These are phyloP conservation scores for Cladophialophora immunda DNA, from an alignment of 2,329 filamentous ascomycete genomes.

Conservation along the genomic window DNA sequence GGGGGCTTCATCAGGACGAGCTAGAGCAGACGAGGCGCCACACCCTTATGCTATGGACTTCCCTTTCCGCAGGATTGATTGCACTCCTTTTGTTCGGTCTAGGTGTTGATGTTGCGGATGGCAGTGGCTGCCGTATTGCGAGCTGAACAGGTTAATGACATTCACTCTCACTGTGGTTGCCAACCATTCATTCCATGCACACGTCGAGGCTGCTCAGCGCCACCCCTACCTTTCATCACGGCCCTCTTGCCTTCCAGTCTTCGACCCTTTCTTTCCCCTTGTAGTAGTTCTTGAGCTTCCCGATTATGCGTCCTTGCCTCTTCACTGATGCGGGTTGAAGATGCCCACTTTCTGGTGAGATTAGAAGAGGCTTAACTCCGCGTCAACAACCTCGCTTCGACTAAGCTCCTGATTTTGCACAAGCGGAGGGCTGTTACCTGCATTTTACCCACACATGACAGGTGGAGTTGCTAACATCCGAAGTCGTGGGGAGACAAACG, in stretches of 20 bases:
- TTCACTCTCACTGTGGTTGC: not conserved
- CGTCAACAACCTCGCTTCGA: too few species aligned
- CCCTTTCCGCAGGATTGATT: not conserved
- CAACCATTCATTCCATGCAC: not conserved
- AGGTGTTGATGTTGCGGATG: not conserved
- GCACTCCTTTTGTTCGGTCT: slow-evolving; percentile 1
- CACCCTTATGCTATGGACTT: not conserved
- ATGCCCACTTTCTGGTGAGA: not conserved
- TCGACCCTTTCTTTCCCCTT: not conserved
- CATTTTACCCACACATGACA: not conserved
- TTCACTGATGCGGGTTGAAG: not conserved
- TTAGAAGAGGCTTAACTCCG: not conserved
- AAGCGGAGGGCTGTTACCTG: too few species aligned
- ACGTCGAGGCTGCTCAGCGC: not conserved
- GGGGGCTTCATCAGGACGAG: not conserved
- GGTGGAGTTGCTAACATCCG: too few species aligned
- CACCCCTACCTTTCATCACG: not conserved
- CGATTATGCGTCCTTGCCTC: not conserved
- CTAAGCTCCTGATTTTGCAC: too few species aligned
- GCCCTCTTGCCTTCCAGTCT: not conserved
- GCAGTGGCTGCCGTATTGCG: not conserved
- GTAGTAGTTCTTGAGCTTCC: not conserved
- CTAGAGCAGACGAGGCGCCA: not conserved
- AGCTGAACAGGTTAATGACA: not conserved
- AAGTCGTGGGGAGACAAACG: not conserved